Conservation (phyloP, 345 rosid species). For the Bruguiera gymnorhiza region DNA sequence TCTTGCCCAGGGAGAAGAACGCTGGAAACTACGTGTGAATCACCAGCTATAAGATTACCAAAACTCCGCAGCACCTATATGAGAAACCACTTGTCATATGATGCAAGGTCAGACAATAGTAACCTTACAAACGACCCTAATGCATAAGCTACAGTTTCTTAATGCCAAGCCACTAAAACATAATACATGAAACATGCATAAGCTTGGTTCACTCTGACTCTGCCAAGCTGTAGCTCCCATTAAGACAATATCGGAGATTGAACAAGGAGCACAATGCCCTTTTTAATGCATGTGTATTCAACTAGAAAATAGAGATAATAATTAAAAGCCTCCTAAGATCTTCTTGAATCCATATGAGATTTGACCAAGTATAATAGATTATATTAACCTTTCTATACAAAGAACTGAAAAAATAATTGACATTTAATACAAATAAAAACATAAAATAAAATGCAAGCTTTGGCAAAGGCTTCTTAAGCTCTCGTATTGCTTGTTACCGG, state of each 20-base stretch:
- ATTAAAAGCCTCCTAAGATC: not conserved
- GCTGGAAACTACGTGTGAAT: constrained; percentile 56
- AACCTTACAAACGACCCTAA: not conserved
- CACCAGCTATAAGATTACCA: constrained; percentile 92
- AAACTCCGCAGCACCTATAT: constrained; percentile 76
- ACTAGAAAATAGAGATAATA: not conserved
- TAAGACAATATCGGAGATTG: no score
- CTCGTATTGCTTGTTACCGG: constrained; percentile 54
- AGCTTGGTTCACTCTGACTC: no score
- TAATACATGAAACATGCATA: no score
- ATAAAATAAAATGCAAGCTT: not conserved
- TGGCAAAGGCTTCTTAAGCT: not conserved
- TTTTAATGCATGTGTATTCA: no score
- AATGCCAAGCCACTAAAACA: no score
- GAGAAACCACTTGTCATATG: constrained; percentile 16
- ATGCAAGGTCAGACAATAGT: constrained; percentile 14
- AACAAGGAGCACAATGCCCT: no score
- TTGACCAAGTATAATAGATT: constrained; percentile 1
- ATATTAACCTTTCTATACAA: not conserved
- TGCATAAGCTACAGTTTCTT: not conserved
- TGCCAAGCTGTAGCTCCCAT: no score
- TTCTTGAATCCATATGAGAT: not conserved
- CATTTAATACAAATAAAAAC: not conserved
- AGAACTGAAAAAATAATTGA: not conserved
- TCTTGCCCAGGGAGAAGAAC: constrained; percentile 60